Conservation (phyloP, 371 early-diverging fungal species). For the Syncephalastrum monosporum region DNA sequence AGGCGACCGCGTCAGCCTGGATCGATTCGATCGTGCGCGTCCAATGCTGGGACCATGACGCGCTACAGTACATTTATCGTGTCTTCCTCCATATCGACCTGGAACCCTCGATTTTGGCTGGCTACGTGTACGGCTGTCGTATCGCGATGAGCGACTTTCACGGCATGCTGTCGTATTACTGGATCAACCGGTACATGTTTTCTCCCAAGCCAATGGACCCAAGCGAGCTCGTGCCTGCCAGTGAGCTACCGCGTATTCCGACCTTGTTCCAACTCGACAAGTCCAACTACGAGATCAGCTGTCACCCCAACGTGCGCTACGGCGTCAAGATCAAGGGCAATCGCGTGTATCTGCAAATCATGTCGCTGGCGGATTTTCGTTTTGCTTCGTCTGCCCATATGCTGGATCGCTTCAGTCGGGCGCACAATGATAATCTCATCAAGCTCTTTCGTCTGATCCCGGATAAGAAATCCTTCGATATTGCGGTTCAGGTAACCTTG, state of each 20-base stretch:
- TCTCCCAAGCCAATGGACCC: not conserved
- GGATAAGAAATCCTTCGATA: slow-evolving; percentile 13
- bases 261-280: slow-evolving; percentile 11
- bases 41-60: no score
- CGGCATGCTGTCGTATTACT: slow-evolving; percentile 10
- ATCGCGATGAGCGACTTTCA: slow-evolving; percentile 11
- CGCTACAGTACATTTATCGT: no score
- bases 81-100: no score
- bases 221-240: not conserved
- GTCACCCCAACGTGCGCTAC: slow-evolving; percentile 7
- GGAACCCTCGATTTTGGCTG: no score
- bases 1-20: no score
- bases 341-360: slow-evolving; percentile 10
- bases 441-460: slow-evolving; percentile 14
- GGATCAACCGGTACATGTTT: slow-evolving; percentile 7
- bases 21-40: no score
- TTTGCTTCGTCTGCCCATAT: not conserved
- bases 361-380: slow-evolving; percentile 10
- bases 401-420: slow-evolving; percentile 3
- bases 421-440: slow-evolving; percentile 1
- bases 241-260: slow-evolving; percentile 8
- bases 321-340: slow-evolving; percentile 13
- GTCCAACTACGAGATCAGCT: slow-evolving; percentile 11
- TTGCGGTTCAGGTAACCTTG: slow-evolving; percentile 5
- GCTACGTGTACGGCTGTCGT: no score